Evolutionary conservation across 192 early-diverging fungal species (phyloP), one percentile per base, ranked within the genome.

Genomic region (Diversispora epigaea): DNA sequence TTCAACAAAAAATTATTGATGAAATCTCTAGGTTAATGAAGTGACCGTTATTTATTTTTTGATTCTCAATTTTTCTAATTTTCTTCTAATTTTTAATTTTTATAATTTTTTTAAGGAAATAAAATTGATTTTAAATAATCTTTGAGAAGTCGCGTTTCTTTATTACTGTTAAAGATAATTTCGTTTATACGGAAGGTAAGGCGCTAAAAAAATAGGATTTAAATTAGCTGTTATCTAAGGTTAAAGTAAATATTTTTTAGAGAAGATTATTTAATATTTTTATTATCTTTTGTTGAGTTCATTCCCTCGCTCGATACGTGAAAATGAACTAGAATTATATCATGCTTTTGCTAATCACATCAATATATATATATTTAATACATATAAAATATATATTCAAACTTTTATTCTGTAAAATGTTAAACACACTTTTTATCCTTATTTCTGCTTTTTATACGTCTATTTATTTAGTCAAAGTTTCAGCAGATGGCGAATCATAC

Each of bases 341-440:
- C 98, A 98, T 77, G 96, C 97, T 0, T 98, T 98, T 88, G 97
- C 96, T 25, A 99, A 98, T 80, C 88, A 87, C 77, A 86, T 92
- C 76, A 72, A 39, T n/a, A 40, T n/a, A n/a, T n/a, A n/a, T n/a
- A n/a, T n/a, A n/a, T n/a, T n/a, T 41, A 57, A 39, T 22, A 32
- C 6, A 4, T 40, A 32, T 62, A 39, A 62, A 14, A 8, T 5
- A 3, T 62, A 32, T 39, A n/a, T n/a, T n/a, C n/a, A n/a, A n/a
- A n/a, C n/a, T n/a, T n/a, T 52, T 3, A 14, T 52, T 14, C 9
- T 52, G 3, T 52, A 3, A 52, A 2, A 3, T 52, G 15, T 52
- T 52, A 14, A 14, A 52, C 9, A 14, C 15, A 14, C 15, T 52
- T 52, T 52, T 52, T 12, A 22, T 22, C n/a, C n/a, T 17, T 58